Percentiles rank a stretch among this genome's conserved stretches.
Conservation (phyloP, 2,329 filamentous ascomycete genomes). For the Colletotrichum shisoi region DNA sequence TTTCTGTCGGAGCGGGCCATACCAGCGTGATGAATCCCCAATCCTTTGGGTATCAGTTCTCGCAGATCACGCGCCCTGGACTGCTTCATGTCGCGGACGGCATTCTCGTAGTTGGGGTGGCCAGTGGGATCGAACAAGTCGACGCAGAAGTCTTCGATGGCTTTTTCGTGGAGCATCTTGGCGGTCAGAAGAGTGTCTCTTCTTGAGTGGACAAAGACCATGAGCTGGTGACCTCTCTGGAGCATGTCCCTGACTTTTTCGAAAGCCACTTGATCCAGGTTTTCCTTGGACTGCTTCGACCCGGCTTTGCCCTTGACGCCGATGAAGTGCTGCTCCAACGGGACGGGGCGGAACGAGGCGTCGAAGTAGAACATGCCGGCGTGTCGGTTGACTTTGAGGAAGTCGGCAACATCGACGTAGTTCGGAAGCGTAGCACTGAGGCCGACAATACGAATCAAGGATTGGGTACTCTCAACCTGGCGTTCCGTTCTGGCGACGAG, state of each 20-base stretch:
- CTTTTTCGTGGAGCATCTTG: conserved; percentile 84
- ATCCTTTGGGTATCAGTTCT: conserved; percentile 86
- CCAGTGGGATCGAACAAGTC: conserved; percentile 83
- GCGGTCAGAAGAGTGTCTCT: conserved; percentile 93
- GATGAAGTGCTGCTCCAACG: conserved; percentile 95
- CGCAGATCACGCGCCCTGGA: conserved; percentile 87
- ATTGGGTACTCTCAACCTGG: conserved; percentile 98
- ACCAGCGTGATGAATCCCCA: conserved; percentile 95
- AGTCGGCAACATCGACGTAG: conserved; percentile 95
- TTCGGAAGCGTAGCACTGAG: conserved; percentile 96
- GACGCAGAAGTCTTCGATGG: conserved; percentile 77
- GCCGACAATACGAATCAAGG: conserved; percentile 93
- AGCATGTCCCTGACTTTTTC: conserved; percentile 97
- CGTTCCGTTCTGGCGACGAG: conserved; percentile 93
- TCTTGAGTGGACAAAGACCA: conserved; percentile 98
- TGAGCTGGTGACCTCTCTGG: conserved; percentile 89
- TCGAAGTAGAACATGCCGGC: conserved; percentile 98
- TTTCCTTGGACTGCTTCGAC: conserved; percentile 82
- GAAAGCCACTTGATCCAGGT: conserved; percentile 85
- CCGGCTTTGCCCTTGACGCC: conserved; percentile 92
- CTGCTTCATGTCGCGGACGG: conserved; percentile 82
- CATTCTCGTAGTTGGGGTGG: conserved; percentile 81
- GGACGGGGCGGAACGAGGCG: conserved; percentile 91
- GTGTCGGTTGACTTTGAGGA: conserved; percentile 92
- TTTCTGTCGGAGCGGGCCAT: conserved; percentile 96